Evolutionary conservation across 2,329 filamentous ascomycete genomes (phyloP).

Genomic region (Grosmannia penicillata): DNA sequence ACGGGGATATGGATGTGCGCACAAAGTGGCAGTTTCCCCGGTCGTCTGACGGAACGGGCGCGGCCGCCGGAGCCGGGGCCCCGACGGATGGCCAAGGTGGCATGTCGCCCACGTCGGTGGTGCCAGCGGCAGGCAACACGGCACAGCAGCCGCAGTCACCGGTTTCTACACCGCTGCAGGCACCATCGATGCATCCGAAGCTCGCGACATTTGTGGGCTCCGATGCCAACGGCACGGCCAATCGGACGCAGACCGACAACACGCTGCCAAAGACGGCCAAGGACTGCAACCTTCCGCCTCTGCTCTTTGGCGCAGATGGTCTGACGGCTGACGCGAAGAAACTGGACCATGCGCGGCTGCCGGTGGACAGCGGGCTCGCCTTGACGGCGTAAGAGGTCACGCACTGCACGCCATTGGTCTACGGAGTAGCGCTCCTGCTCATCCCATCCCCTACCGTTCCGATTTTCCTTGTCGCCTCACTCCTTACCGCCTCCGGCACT

Average conservation of each 20-base stretch:
- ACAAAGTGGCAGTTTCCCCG: conserved; percentile 8
- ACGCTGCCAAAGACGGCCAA: neutral
- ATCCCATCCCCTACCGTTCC: neutral
- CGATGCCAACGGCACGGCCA: conserved; percentile 16
- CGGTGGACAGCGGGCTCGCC: conserved; percentile 15
- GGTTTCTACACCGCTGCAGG: neutral
- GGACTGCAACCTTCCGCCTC: too few relatives aligned
- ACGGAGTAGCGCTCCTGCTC: too few relatives aligned
- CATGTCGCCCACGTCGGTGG: too few relatives aligned
- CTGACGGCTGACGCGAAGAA: neutral
- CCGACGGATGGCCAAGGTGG: neutral
- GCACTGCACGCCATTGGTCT: too few relatives aligned
- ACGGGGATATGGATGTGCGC: conserved; percentile 13
- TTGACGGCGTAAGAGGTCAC: conserved; percentile 11
- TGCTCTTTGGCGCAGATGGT: neutral
- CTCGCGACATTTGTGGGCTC: conserved; percentile 32
- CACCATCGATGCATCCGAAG: conserved; percentile 14
- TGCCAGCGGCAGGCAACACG: too few relatives aligned
- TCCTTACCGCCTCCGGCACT: too few relatives aligned
- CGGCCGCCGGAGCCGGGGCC: conserved; percentile 17
- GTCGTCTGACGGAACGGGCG: conserved; percentile 3
- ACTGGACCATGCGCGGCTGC: conserved; percentile 6
- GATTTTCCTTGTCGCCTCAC: neutral
- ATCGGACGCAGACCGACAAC: conserved; percentile 13
- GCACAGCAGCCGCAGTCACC: neutral